Conservation (phyloP, 2,329 filamentous ascomycete species). For the Aureobasidium sp. region DNA sequence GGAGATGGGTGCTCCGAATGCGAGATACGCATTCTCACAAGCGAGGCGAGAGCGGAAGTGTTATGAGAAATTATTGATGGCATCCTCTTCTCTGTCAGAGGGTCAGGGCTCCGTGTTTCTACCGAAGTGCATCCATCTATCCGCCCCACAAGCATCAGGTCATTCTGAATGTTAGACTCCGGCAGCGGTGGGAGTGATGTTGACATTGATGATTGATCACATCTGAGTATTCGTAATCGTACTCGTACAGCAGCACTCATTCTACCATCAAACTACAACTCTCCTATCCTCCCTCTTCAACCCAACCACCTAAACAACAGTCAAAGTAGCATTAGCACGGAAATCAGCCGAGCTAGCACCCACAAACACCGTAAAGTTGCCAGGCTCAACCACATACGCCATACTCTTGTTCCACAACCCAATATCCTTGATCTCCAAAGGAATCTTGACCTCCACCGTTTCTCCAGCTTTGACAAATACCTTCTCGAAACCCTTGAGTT, state of each 20-base stretch:
- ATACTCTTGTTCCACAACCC: constrained; percentile 52
- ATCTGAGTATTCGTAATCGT: too few relatives aligned
- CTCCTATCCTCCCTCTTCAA: too few relatives aligned
- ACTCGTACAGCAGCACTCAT: too few relatives aligned
- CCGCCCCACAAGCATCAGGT: neutral
- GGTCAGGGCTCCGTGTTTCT: neutral
- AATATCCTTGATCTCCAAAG: constrained; percentile 42
- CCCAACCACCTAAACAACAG: constrained; percentile 35
- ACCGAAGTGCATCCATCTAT: neutral
- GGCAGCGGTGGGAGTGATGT: neutral
- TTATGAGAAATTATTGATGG: neutral
- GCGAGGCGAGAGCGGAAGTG: neutral
- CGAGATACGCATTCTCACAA: neutral
- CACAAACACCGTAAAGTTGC: constrained; percentile 54
- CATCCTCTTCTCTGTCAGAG: too few relatives aligned
- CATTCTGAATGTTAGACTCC: neutral
- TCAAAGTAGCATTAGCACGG: constrained; percentile 47
- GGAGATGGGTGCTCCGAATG: neutral
- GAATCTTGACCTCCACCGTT: constrained; percentile 45
- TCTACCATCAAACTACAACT: too few relatives aligned
- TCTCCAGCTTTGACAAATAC: constrained; percentile 51
- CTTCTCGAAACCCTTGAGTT: constrained; percentile 61
- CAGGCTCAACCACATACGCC: constrained; percentile 66
- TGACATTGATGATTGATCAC: too few relatives aligned
- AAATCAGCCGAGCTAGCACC: constrained; percentile 51